Evolutionary conservation across 2,329 filamentous ascomycete species (phyloP).

Genomic region (Alternaria metachromatica): DNA sequence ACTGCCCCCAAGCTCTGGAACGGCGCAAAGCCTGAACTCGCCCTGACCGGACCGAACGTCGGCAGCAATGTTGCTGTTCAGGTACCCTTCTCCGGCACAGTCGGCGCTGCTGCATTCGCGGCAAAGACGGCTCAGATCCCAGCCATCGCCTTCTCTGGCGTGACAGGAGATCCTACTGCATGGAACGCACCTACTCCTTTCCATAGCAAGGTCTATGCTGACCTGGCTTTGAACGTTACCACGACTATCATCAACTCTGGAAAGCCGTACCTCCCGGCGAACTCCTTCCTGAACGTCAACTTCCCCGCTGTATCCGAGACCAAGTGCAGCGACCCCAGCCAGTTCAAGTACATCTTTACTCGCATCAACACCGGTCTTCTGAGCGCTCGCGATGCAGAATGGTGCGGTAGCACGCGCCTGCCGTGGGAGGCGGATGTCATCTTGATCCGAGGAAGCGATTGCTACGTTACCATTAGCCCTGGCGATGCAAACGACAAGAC

Average conservation of each 20-base stretch:
- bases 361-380: constrained; percentile 60
- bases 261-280: constrained; percentile 67
- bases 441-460: constrained; percentile 54
- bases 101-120: constrained; percentile 69
- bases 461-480: constrained; percentile 69
- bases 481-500: constrained; percentile 67
- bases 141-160: constrained; percentile 71
- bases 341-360: constrained; percentile 70
- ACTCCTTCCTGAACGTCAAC: constrained; percentile 73
- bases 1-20: constrained; percentile 63
- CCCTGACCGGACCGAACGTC: constrained; percentile 70
- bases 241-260: constrained; percentile 62
- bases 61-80: constrained; percentile 65
- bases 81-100: constrained; percentile 69
- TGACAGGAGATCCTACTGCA: constrained; percentile 56
- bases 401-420: constrained; percentile 62
- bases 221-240: constrained; percentile 66
- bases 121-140: constrained; percentile 63
- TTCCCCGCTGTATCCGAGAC: constrained; percentile 61
- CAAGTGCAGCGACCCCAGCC: constrained; percentile 58
- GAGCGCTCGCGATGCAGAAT: constrained; percentile 60
- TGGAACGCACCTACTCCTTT: constrained; percentile 61
- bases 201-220: constrained; percentile 67
- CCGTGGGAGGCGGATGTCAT: constrained; percentile 66
- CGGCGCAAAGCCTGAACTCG: constrained; percentile 62